Conservation (phyloP, 2,329 filamentous ascomycete species). For the Aspergillus novoparasiticus region DNA sequence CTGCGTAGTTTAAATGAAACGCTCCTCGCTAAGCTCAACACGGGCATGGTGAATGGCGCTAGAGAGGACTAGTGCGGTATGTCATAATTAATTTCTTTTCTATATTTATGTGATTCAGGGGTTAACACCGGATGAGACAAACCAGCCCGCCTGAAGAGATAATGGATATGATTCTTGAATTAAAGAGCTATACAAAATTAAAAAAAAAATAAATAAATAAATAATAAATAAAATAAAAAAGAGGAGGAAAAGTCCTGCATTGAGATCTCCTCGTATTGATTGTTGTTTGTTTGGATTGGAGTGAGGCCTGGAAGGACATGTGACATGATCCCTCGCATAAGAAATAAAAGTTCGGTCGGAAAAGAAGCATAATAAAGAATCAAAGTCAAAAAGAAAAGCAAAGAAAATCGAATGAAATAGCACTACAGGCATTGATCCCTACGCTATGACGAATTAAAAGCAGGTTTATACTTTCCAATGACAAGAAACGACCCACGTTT, state of each 20-base stretch:
- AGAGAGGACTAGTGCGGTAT: constrained; percentile 18
- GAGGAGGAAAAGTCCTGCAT: background rate
- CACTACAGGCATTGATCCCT: background rate
- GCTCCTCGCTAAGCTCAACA: background rate
- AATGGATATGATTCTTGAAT: background rate
- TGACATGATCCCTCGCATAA: background rate
- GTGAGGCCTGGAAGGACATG: background rate
- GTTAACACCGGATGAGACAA: background rate
- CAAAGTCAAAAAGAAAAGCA: background rate
- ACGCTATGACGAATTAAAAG: background rate
- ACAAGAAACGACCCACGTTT: constrained; percentile 22
- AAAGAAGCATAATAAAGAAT: background rate
- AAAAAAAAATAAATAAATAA: no score
- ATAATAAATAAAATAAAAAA: background rate
- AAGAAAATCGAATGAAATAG: background rate
- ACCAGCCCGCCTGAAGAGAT: background rate
- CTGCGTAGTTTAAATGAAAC: constrained; percentile 6
- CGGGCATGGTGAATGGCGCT: constrained; percentile 6
- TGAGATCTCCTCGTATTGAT: background rate
- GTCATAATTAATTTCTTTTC: constrained; percentile 14
- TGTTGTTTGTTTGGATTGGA: background rate
- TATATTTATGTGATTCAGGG: constrained; percentile 18
- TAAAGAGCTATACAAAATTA: background rate
- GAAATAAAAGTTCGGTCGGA: background rate
- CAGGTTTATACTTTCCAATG: constrained; percentile 7